Evolutionary conservation across 805 yeast genomes (phyloP), one percentile per base, ranked within the genome.

Genomic region (Ogataea zsoltii): DNA sequence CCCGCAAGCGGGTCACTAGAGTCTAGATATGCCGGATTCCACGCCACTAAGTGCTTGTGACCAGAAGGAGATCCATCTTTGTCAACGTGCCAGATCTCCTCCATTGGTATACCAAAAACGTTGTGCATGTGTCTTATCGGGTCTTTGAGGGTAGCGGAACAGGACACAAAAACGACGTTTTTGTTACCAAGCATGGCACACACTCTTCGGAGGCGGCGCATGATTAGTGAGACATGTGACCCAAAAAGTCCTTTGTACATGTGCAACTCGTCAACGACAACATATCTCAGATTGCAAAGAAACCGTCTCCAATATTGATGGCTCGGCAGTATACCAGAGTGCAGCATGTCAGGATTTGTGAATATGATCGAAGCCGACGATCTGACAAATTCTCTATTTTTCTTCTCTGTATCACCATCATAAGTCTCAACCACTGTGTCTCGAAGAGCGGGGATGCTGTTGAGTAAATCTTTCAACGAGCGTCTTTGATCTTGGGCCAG

Each of bases 401-500:
- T 70, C 29, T 69, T 60, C 2, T 84, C 86, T 0, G 98, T 92
- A 63, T 94, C 99, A 9, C 99, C 99, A 66, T 94, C 99, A 60
- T 80, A 91, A 0, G 97, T 88, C 39, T 85, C 92, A 2, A 83
- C 86, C 1, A 76, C 63, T 1, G 83, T 68, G 14, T 70, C 69
- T 3, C 63, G 57, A 2, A 72, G 53, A 11, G 66, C 65, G 0
- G 81, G 79, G 40, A 87, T 74, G 30, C 67, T 67, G 5, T 72
- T 65, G 35, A 85, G 66, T 10, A 86, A 66, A 17, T 77, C 81
- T 39, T 75, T 74, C 44, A 94, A 68, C n/a, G 95, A 82, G 51
- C 96, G 71, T 57, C 84, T 84, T 65, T 94, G 99, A 70, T 94
- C 99, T 60, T 94, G 99, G 0, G 99, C 98, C 41, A 94, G 71